Evolutionary conservation across 345 rosid species (phyloP).

Genomic region (Punica granatum): DNA sequence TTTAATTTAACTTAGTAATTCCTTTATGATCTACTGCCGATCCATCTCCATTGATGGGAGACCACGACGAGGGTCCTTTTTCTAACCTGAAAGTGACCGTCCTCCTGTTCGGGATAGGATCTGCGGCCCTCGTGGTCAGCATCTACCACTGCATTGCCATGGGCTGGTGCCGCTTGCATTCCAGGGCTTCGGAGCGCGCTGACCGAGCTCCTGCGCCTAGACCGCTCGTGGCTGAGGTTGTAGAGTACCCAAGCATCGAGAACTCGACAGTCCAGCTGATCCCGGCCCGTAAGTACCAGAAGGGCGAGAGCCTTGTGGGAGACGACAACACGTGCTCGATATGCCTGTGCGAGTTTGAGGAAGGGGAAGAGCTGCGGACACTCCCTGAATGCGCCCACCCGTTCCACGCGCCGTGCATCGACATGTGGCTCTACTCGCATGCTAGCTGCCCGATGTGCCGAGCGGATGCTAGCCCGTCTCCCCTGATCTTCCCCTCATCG

Average conservation of each 20-base stretch:
- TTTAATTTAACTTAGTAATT: not conserved
- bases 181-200: not conserved
- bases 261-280: slow-evolving; percentile 25
- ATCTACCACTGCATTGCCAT: slow-evolving; percentile 33
- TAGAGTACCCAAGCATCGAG: slow-evolving; percentile 16
- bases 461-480: slow-evolving; percentile 26
- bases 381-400: slow-evolving; percentile 36
- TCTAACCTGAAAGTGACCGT: slow-evolving; percentile 2
- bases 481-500: slow-evolving; percentile 1
- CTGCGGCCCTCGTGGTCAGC: slow-evolving; percentile 24
- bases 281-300: slow-evolving; percentile 29
- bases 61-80: not conserved
- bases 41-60: not conserved
- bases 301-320: slow-evolving; percentile 13
- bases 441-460: slow-evolving; percentile 39
- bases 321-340: slow-evolving; percentile 25
- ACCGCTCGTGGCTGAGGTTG: not conserved
- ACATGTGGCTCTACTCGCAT: slow-evolving; percentile 38
- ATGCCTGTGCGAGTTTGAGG: slow-evolving; percentile 34
- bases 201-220: not conserved
- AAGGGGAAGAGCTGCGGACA: slow-evolving; percentile 34
- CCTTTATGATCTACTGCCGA: not conserved
- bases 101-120: slow-evolving; percentile 21
- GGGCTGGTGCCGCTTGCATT: slow-evolving; percentile 18
- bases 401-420: slow-evolving; percentile 33